Percentiles rank a stretch among this genome's conserved stretches.
phyloP scores from a whole-genome alignment of 306 rosid genomes.

The Comarum palustre region DNA sequence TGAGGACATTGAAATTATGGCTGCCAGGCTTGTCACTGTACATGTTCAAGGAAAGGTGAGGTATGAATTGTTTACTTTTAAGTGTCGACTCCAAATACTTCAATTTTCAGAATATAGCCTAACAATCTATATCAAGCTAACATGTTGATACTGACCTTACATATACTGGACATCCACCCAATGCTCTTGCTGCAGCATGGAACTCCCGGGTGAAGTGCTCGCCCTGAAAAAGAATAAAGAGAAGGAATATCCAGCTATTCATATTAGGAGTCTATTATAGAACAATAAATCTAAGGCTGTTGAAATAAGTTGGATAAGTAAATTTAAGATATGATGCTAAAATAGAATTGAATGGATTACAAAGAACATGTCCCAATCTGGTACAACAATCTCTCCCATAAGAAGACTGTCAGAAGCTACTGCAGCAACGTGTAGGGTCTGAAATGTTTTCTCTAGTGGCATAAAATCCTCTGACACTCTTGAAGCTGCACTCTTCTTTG shows the following conservation, averaged over 20 bases:
- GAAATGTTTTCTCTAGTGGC: constrained; percentile 70
- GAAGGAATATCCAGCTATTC: not conserved
- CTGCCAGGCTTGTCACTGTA: constrained; percentile 17
- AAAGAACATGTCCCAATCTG: constrained; percentile 84
- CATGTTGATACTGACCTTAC: constrained; percentile 34
- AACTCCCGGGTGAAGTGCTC: constrained; percentile 67
- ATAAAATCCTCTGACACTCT: constrained; percentile 83
- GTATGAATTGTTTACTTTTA: too few relatives aligned
- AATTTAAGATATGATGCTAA: not conserved
- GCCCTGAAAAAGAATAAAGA: constrained; percentile 40
- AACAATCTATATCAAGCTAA: not conserved
- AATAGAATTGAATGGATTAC: constrained; percentile 33
- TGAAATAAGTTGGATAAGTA: not conserved
- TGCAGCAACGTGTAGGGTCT: constrained; percentile 66
- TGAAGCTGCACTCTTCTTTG: constrained; percentile 58
- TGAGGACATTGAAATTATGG: constrained; percentile 16
- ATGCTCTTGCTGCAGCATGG: constrained; percentile 85
- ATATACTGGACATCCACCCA: constrained; percentile 70
- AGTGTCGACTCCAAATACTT: not conserved
- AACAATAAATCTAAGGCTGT: not conserved
- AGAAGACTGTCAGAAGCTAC: constrained; percentile 71
- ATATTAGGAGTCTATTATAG: not conserved
- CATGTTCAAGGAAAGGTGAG: not conserved
- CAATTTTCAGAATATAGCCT: not conserved
- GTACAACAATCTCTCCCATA: constrained; percentile 66